Evolutionary conservation across 2,329 filamentous ascomycete genomes (phyloP).

Genomic region (Ceratocystis papillata): DNA sequence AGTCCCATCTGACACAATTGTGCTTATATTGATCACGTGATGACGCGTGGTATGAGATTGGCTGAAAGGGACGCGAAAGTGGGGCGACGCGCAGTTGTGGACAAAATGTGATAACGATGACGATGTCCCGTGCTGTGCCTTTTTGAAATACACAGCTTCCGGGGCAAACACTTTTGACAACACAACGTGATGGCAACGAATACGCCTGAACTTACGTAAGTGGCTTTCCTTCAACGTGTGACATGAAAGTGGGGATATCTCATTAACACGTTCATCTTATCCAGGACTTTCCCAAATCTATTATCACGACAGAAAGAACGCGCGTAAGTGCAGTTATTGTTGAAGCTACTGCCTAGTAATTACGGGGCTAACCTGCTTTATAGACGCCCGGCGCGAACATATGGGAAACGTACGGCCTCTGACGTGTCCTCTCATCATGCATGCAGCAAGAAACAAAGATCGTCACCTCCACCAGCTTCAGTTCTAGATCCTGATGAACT

Average conservation of each 20-base stretch:
- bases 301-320: slow-evolving; percentile 18
- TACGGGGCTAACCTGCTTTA: not conserved
- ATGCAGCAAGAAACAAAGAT: slow-evolving; percentile 28
- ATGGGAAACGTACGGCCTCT: slow-evolving; percentile 32
- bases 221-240: not conserved
- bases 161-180: not conserved
- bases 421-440: slow-evolving; percentile 28
- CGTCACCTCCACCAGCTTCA: slow-evolving; percentile 13
- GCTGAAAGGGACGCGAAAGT: slow-evolving; percentile 13
- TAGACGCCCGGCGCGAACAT: slow-evolving; percentile 32
- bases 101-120: not conserved
- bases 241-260: not conserved
- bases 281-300: slow-evolving; percentile 18
- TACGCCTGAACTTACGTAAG: slow-evolving; percentile 1
- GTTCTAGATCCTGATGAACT: not conserved
- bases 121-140: not conserved
- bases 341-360: not conserved
- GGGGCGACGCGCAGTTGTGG: slow-evolving; percentile 13
- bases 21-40: slow-evolving; percentile 20
- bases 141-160: not conserved
- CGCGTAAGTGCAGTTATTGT: slow-evolving; percentile 14
- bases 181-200: not conserved
- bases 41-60: slow-evolving; percentile 14
- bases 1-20: too few species aligned
- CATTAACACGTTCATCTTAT: not conserved